Evolutionary conservation across 371 early-diverging fungal species (phyloP), one percentile per base, ranked within the genome.

Genomic region (Mortierella sp.): DNA sequence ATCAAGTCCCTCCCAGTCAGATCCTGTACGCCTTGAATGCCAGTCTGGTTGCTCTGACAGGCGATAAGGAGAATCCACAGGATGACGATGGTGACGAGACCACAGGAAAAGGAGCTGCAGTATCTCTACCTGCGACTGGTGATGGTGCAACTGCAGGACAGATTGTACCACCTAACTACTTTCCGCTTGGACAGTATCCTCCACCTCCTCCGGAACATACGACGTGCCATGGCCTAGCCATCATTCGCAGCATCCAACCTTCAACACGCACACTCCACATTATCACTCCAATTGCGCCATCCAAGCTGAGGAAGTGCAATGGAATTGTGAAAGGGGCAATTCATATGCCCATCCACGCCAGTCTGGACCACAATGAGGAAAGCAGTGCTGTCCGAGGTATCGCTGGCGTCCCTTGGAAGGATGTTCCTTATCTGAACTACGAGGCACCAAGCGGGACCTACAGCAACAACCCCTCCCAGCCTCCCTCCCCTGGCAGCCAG

Each of bases 11-110:
- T 4, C 78, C 87, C 7, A 92, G 92, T 60, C 95, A 96, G 75
- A 82, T 94, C n/a, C 82, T 96, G 26, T 91, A 93, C 84, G 94
- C 95, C 0, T 87, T 96, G 34, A 96, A 96, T 82, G 96, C 95
- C 2, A 91, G 90, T 52, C 58, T 96, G 3, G 96, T 97, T 1
- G 96, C 92, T 0, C 80, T 96, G 11, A 90, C 95, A 11, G 92
- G 92, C 2, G 93, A 94, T 75, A 85, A 82, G 73, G 80, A 77
- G 38, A 65, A 38, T 11, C 55, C 65, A 34, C 50, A 72, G 54
- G 58, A 65, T 55, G 75, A 79, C 48, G 55, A 57, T n/a, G 79
- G 52, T 14, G 57, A n/a, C 55, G 16, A 54, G 3, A 45, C 19
- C 26, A 28, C 28, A n/a, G 7, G 5, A 50, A 11, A 50, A 50